These are phyloP conservation scores for Fagopyrum esculentum DNA, from an alignment of 148 eudicot genomes.

Conservation along the genomic window DNA sequence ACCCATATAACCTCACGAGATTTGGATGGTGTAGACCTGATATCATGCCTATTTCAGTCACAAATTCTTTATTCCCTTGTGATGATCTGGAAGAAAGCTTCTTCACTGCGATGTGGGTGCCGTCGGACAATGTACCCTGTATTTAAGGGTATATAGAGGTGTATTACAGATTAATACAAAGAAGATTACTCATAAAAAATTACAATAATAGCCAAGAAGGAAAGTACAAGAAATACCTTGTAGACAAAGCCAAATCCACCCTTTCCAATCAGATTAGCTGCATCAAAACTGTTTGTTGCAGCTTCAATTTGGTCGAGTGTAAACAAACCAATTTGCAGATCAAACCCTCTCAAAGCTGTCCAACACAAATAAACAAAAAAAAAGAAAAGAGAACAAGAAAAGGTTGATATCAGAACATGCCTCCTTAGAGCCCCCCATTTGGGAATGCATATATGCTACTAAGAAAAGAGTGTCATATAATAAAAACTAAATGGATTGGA, in stretches of 20 bases:
- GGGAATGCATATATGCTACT: too few relatives aligned
- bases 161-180: too few relatives aligned
- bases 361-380: constrained; percentile 8
- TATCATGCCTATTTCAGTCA: constrained; percentile 44
- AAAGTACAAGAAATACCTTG: constrained; percentile 30
- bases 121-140: constrained; percentile 40
- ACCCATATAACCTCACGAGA: constrained; percentile 40
- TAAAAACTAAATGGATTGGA: too few relatives aligned
- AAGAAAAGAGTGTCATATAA: too few relatives aligned
- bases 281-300: constrained; percentile 55
- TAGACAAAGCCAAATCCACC: constrained; percentile 77
- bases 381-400: too few relatives aligned
- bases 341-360: constrained; percentile 46
- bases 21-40: constrained; percentile 42
- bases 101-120: constrained; percentile 44
- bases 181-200: too few relatives aligned
- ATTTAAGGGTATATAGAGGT: not conserved
- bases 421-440: not conserved
- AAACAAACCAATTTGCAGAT: constrained; percentile 48
- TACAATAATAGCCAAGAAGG: too few relatives aligned
- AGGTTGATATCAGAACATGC: not conserved
- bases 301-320: constrained; percentile 54
- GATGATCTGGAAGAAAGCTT: constrained; percentile 39
- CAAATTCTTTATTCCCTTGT: constrained; percentile 39
- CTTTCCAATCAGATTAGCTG: constrained; percentile 51